These are phyloP conservation scores for Ophiostoma piceae DNA, from an alignment of 2,329 filamentous ascomycete genomes.

Conservation along the genomic window DNA sequence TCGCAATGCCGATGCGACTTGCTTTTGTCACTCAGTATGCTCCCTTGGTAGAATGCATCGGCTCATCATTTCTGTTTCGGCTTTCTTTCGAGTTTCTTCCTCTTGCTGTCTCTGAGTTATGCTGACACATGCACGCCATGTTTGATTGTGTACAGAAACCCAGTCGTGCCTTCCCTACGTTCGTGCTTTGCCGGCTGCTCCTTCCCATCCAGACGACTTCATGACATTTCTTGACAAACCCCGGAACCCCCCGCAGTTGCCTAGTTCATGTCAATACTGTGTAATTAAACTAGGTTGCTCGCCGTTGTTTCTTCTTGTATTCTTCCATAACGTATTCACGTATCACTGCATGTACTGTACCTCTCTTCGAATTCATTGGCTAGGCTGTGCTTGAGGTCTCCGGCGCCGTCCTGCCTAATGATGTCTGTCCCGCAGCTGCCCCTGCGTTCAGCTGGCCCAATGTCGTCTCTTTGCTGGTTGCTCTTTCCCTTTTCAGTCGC, in stretches of 20 bases:
- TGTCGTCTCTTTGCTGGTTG: neutral
- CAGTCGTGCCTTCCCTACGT: neutral
- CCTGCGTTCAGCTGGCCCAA: slow-evolving; percentile 14
- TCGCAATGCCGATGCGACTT: neutral
- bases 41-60: neutral
- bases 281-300: neutral
- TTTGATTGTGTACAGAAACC: neutral
- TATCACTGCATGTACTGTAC: neutral
- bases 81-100: neutral
- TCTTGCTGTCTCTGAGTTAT: neutral
- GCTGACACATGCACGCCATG: neutral
- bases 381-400: slow-evolving; percentile 6
- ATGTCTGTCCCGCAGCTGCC: slow-evolving; percentile 8
- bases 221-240: neutral
- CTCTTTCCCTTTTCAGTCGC: slow-evolving; percentile 20
- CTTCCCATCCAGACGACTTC: neutral
- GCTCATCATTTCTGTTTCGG: neutral
- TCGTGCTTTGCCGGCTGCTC: neutral
- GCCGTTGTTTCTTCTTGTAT: neutral
- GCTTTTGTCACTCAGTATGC: neutral
- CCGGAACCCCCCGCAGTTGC: neutral
- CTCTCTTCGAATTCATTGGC: neutral
- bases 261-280: neutral
- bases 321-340: neutral
- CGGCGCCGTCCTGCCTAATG: slow-evolving; percentile 1